Conservation (phyloP, 345 rosid genomes). For the Tarenaya hassleriana region DNA sequence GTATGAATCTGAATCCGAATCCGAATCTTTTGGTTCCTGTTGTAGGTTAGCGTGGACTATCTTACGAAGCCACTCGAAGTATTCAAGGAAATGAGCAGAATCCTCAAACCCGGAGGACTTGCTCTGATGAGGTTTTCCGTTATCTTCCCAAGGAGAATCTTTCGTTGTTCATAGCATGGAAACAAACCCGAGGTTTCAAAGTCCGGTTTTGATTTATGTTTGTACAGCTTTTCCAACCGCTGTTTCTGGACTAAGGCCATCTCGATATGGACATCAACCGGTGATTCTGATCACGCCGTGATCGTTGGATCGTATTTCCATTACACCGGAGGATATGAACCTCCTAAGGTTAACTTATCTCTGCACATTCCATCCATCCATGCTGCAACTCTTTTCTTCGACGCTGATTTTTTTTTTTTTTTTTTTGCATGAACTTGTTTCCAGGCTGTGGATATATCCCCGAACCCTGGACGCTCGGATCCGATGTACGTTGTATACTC, state of each 20-base stretch:
- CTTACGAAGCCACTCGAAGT: slow-evolving; percentile 73
- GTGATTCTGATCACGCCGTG: slow-evolving; percentile 75
- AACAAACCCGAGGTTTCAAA: slow-evolving; percentile 5
- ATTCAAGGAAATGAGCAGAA: slow-evolving; percentile 71
- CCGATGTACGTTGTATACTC: slow-evolving; percentile 81
- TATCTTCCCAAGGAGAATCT: background rate
- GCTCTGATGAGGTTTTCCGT: slow-evolving; percentile 60
- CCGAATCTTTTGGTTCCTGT: slow-evolving; percentile 9
- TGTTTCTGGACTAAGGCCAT: slow-evolving; percentile 92
- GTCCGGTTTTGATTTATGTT: slow-evolving; percentile 6
- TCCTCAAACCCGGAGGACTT: slow-evolving; percentile 81
- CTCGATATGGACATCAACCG: slow-evolving; percentile 88
- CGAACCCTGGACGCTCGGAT: slow-evolving; percentile 78
- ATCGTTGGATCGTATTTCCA: slow-evolving; percentile 88
- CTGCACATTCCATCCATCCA: too few species aligned
- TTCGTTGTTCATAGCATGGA: background rate
- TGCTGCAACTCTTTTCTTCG: too few species aligned
- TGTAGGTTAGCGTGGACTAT: slow-evolving; percentile 88
- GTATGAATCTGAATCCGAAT: too few species aligned
- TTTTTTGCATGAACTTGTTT: background rate
- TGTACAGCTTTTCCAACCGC: slow-evolving; percentile 71
- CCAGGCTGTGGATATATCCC: slow-evolving; percentile 92
- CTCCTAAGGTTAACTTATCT: slow-evolving; percentile 97
- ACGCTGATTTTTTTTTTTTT: background rate
- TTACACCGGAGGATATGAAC: slow-evolving; percentile 83